Base-by-base conservation (phyloP, 2,329 filamentous ascomycete species). In the Epichloe sibirici region DNA sequence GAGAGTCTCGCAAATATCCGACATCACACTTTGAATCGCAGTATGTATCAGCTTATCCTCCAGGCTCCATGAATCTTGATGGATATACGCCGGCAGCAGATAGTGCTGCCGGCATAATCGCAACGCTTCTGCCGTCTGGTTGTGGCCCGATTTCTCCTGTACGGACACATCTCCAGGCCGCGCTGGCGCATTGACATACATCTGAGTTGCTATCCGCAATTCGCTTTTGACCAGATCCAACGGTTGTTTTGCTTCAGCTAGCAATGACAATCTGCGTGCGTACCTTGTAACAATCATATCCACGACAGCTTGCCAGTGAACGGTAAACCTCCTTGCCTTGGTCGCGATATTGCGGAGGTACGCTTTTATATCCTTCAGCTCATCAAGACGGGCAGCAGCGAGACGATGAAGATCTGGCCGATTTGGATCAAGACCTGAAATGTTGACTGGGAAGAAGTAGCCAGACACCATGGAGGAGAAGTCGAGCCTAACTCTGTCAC, bases 261-360 rank as follows among this genome's bases (percentile, higher is more conserved):
- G 67, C 5, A 69, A 61, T 3, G 58, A 57, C 31, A 90, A 66
- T 25, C 80, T 71, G 35, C 76, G 69, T 4, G 75, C 74, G 59
- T 85, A 88, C 1, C 85, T 75, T 4, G 71, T 63, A 4, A 87
- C 71, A 4, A 90, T 69, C 71, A 85, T 74, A 58, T 90, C 86
- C 0, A 76, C 73, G 1, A 85, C 69, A 3, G 57, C 61, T 61
- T 89, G 86, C 86, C 86, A 90, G 59, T 87, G 69, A 28, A 78
- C 62, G 17, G 60, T 56, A 25, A 56, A 58, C 48, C 56, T 61
- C 31, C 59, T 28, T 12, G 66, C 64, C 11, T 66, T 57, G 34
- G 66, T 57, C 1, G 76, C 66, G 45, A 79, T 65, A 0, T 62
- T 52, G 3, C 66, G 66, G 1, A 85, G 62, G 21, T 79, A 74